These are phyloP conservation scores for Vinca minor DNA, from an alignment of 257 asterid species.

Conservation along the genomic window DNA sequence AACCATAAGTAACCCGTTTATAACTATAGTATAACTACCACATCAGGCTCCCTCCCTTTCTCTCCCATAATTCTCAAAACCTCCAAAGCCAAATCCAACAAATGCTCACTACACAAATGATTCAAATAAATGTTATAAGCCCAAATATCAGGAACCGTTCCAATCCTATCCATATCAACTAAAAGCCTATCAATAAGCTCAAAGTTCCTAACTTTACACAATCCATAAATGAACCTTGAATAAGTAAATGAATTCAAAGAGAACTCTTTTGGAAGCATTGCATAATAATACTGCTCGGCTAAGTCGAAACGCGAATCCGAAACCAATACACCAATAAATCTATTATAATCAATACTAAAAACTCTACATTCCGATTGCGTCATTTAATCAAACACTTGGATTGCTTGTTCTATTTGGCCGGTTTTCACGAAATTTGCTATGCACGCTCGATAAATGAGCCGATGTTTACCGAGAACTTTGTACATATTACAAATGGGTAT, in stretches of 20 bases:
- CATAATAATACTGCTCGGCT: constrained; percentile 58
- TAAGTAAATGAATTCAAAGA: constrained; percentile 79
- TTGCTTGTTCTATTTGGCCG: constrained; percentile 57
- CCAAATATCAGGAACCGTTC: constrained; percentile 74
- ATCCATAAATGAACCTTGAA: constrained; percentile 69
- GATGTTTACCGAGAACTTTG: constrained; percentile 64
- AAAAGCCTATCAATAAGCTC: constrained; percentile 62
- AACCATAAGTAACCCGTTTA: constrained; percentile 56
- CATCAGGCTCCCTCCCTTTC: constrained; percentile 66
- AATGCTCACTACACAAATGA: constrained; percentile 61
- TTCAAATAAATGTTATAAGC: constrained; percentile 76
- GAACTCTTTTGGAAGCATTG: constrained; percentile 58
- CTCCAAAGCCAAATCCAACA: constrained; percentile 62
- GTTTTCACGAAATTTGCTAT: constrained; percentile 58
- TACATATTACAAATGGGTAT: constrained; percentile 50
- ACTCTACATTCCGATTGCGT: constrained; percentile 71
- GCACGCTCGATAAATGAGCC: constrained; percentile 68
- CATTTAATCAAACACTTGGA: constrained; percentile 89
- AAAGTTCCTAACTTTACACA: constrained; percentile 76
- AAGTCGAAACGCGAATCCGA: constrained; percentile 47
- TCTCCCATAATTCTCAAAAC: constrained; percentile 55
- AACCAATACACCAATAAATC: constrained; percentile 78
- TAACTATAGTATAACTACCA: constrained; percentile 70
- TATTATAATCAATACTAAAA: constrained; percentile 76
- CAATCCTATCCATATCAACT: constrained; percentile 66